Evolutionary conservation across 495 filamentous ascomycete species (phyloP), one percentile per base, ranked within the genome.

Genomic region (Xylaria longipes): DNA sequence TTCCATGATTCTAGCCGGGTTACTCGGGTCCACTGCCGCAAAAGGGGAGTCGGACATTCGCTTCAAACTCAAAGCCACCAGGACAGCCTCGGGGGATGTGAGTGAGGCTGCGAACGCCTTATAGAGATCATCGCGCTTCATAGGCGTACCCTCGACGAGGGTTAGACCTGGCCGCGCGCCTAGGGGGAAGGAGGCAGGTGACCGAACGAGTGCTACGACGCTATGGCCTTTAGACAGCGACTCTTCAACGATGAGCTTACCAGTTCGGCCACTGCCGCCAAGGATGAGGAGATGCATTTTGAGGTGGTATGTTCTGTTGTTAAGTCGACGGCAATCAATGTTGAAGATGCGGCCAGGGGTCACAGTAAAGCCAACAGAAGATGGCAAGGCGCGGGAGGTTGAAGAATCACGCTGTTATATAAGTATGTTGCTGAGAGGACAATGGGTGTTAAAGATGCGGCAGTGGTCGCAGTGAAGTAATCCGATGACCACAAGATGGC

Each of bases 231-330:
- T 76, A 33, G 77, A 48, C 27, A 84, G 75, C 45, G 80, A 77
- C 75, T 82, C 77, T 61, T 80, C 73, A 66, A 84, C 75, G 63
- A 80, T 80, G 64, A 83, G 74, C 50, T 74, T 70, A 66, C 84
- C 84, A 50, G 80, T 85, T 54, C 80, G 78, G 66, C 84, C 84
- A 69, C 64, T 83, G 70, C 79, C 84, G 41, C 84, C 84, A 70
- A 83, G 71, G 71, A 84, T 69, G 60, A 86, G 77, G 72, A 84
- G 73, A 52, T 78, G 83, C 83, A 84, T 86, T 43, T 54, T 27
- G 22, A 54, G 22, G 22, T n/a, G 5, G 48, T 54, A 54, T 22
- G 22, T 33, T 35, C 2, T 58, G 54, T 58, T 58, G 54, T 58
- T 58, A 25, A 15, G 54, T 9, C 17, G 27, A 58, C 7, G 11